Evolutionary conservation across 192 early-diverging fungal genomes (phyloP), one percentile per base, ranked within the genome.

Genomic region (Backusella tarrabulga): DNA sequence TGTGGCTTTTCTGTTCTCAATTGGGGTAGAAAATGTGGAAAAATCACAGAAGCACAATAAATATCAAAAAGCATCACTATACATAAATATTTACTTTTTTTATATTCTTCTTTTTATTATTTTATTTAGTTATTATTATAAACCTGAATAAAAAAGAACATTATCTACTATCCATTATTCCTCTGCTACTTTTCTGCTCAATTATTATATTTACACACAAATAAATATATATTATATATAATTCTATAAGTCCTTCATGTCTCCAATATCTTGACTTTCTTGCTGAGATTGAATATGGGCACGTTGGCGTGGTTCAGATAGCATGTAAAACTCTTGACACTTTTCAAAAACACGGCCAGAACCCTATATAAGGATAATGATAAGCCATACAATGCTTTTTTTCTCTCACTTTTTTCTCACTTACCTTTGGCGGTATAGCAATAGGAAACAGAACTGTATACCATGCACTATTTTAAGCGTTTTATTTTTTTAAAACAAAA

Each of bases 401-500:
- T 11, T 56, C 26, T 26, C 5, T 56, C 21, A 11, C n/a, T 19
- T 21, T 56, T 21, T 26, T 21, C 11, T 1, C 42, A 3, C 56
- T 68, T 79, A 79, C 87, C 67, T 78, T 80, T 15, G 88, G 88
- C 36, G 83, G 83, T 36, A 85, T 81, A 17, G 80, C 83, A 34
- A 86, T 75, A 2, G 88, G 88, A 34, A 85, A 79, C 41, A 89
- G 71, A 3, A 87, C 80, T 3, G 85, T 87, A 34, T 87, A 89
- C 83, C 86, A 86, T 19, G 86, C 80, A 60, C 87, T 88, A 63
- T 29, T 19, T n/a, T 50, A 70, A 38, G 12, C 34, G n/a, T 21
- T 35, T 19, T 70, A 34, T 41, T 29, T 42, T 71, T 42, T 44
- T 66, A 60, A 35, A 44, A 23, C 41, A 67, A 67, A 72, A 42